Conservation (phyloP, 2,329 filamentous ascomycete genomes). For the Hypoxylon sp. region DNA sequence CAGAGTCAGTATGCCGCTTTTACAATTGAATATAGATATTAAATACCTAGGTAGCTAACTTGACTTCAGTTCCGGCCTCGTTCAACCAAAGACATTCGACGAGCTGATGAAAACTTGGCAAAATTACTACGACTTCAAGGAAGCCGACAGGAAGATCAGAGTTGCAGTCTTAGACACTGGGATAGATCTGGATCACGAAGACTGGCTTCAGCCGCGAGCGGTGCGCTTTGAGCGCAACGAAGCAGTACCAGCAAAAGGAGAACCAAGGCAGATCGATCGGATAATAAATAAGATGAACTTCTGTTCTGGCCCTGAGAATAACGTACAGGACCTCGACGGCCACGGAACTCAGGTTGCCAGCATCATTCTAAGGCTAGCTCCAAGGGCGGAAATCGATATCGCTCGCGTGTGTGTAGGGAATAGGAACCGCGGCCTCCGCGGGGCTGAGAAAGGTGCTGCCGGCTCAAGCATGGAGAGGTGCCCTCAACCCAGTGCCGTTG, state of each 20-base stretch:
- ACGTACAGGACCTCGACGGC: slow-evolving; percentile 12
- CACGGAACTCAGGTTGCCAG: slow-evolving; percentile 19
- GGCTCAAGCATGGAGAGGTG: slow-evolving; percentile 6
- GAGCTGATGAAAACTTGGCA: slow-evolving; percentile 9
- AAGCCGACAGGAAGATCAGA: slow-evolving; percentile 10
- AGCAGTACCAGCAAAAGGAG: slow-evolving; percentile 7
- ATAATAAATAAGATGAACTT: slow-evolving; percentile 23
- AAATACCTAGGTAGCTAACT: too few relatives aligned
- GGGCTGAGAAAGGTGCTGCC: background rate
- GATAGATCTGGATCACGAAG: slow-evolving; percentile 20
- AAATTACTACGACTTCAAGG: slow-evolving; percentile 17
- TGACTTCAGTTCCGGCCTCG: background rate
- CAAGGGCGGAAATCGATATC: slow-evolving; percentile 12
- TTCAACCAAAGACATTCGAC: slow-evolving; percentile 16
- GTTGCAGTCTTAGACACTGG: slow-evolving; percentile 18
- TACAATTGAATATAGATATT: too few relatives aligned
- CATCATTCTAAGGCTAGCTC: slow-evolving; percentile 19
- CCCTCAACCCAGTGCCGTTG: slow-evolving; percentile 10
- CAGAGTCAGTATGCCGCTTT: slow-evolving; percentile 4
- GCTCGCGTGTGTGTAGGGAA: slow-evolving; percentile 18
- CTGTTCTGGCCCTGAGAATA: slow-evolving; percentile 11
- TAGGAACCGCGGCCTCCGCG: slow-evolving; percentile 6
- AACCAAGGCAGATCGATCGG: slow-evolving; percentile 17
- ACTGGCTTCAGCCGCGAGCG: slow-evolving; percentile 18
- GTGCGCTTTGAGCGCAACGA: slow-evolving; percentile 1